Evolutionary conservation across 768 basidiomycete genomes (phyloP).

Genomic region (Hygrophoropsis aurantiaca): DNA sequence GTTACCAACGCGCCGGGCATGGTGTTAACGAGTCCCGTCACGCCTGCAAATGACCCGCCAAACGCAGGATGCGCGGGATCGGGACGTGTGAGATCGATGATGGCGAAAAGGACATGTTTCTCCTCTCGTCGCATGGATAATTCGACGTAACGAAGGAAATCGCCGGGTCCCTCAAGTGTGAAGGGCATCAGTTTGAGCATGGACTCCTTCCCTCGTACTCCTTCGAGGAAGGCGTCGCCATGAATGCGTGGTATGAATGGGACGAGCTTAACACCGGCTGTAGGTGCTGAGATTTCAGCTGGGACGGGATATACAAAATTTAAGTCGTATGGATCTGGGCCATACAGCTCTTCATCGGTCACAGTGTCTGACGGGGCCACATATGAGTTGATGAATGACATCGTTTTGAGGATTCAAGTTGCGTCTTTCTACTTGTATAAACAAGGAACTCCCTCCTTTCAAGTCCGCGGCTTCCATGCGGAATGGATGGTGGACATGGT

Average conservation of each 20-base stretch:
- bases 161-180: constrained; percentile 9
- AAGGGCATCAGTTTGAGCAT: constrained; percentile 12
- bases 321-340: too few relatives aligned
- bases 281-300: constrained; percentile 9
- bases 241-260: constrained; percentile 22
- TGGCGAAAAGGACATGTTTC: constrained; percentile 30
- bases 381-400: too few relatives aligned
- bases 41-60: constrained; percentile 34
- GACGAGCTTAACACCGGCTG: constrained; percentile 16
- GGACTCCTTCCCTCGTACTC: constrained; percentile 17
- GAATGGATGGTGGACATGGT: too few relatives aligned
- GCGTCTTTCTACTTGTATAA: too few relatives aligned
- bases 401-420: too few relatives aligned
- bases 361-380: too few relatives aligned
- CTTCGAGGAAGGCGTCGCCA: constrained; percentile 14
- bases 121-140: not conserved
- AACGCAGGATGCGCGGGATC: constrained; percentile 24
- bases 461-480: too few relatives aligned
- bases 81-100: constrained; percentile 38
- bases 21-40: constrained; percentile 32
- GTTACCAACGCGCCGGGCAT: constrained; percentile 16
- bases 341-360: too few relatives aligned
- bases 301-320: constrained; percentile 17
- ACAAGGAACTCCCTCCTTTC: too few relatives aligned
- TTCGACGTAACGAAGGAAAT: constrained; percentile 14